A percentile compares a stretch with the other conserved stretches of the same genome.
Evolutionary conservation across 495 filamentous ascomycete genomes (phyloP).

Genomic region (Xylaria curta): DNA sequence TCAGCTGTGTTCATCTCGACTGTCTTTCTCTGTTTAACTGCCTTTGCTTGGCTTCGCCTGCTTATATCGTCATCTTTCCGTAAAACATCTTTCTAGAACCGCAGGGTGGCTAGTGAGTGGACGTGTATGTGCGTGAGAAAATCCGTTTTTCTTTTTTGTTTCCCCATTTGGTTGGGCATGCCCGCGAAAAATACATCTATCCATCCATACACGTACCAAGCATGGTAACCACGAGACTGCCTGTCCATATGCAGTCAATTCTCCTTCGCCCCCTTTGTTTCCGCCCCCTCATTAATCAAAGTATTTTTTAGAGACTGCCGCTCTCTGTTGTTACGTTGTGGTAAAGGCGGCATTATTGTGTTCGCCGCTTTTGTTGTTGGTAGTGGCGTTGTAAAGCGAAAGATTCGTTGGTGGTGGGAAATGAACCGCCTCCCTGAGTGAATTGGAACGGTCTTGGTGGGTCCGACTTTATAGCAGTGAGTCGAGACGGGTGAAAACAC

Average conservation of each 20-base stretch:
- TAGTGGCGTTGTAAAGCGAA: conserved; percentile 18
- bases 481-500: conserved; percentile 95
- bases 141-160: neutral
- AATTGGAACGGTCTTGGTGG: neutral
- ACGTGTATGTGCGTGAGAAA: neutral
- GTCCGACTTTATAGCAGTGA: conserved; percentile 72
- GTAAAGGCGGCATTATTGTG: neutral
- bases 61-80: neutral
- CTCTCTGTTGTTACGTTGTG: conserved; percentile 4
- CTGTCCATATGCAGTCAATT: conserved; percentile 9
- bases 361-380: neutral
- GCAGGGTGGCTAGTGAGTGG: neutral
- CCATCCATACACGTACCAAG: conserved; percentile 25
- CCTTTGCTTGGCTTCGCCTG: neutral
- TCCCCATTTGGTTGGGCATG: neutral
- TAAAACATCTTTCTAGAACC: conserved; percentile 9
- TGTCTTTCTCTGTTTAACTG: neutral
- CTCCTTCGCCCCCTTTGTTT: neutral
- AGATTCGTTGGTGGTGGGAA: neutral
- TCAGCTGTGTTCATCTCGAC: neutral
- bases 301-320: conserved; percentile 14
- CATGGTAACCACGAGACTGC: neutral
- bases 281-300: conserved; percentile 12
- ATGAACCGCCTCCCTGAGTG: neutral
- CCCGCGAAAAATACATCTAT: conserved; percentile 18